Percentiles rank a stretch among this genome's conserved stretches.
phyloP scores from a whole-genome alignment of 177 flowering plant genomes.

The Tripterygium wilfordii region DNA sequence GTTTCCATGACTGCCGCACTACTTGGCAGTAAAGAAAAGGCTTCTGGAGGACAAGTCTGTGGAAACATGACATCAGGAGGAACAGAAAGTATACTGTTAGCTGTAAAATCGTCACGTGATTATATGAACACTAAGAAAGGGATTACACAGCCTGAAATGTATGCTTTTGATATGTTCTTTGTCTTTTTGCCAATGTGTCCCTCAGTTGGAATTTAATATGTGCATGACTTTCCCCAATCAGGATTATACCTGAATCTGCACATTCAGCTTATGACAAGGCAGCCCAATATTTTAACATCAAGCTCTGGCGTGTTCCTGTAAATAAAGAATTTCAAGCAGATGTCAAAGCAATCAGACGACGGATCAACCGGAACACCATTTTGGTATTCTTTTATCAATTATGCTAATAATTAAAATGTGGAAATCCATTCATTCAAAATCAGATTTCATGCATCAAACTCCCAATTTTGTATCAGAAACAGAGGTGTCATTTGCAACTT shows the following conservation, averaged over 20 bases:
- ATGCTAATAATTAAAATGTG: too few species aligned
- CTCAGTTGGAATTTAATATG: slow-evolving; percentile 1
- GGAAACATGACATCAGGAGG: slow-evolving; percentile 99
- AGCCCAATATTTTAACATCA: slow-evolving; percentile 92
- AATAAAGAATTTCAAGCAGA: slow-evolving; percentile 81
- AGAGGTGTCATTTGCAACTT: too few species aligned
- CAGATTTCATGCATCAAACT: too few species aligned
- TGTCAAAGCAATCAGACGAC: slow-evolving; percentile 54
- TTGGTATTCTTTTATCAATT: slow-evolving; percentile 41
- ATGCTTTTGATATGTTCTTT: slow-evolving; percentile 3
- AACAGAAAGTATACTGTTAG: slow-evolving; percentile 91
- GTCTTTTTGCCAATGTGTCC: slow-evolving; percentile 5
- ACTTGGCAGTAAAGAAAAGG: slow-evolving; percentile 77
- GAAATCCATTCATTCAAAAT: too few species aligned
- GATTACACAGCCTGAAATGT: slow-evolving; percentile 90
- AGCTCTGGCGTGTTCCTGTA: slow-evolving; percentile 89
- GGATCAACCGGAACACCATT: slow-evolving; percentile 77
- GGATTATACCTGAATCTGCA: slow-evolving; percentile 96
- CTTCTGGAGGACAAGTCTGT: slow-evolving; percentile 88
- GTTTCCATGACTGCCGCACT: slow-evolving; percentile 95
- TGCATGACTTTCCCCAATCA: slow-evolving; percentile 17
- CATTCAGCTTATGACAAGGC: slow-evolving; percentile 99
- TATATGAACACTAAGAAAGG: slow-evolving; percentile 84
- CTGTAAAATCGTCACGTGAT: slow-evolving; percentile 90
- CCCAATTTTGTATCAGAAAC: too few species aligned